These are phyloP conservation scores for Hordeum marinum DNA, from an alignment of 176 grass and related monocot genomes.

Conservation along the genomic window DNA sequence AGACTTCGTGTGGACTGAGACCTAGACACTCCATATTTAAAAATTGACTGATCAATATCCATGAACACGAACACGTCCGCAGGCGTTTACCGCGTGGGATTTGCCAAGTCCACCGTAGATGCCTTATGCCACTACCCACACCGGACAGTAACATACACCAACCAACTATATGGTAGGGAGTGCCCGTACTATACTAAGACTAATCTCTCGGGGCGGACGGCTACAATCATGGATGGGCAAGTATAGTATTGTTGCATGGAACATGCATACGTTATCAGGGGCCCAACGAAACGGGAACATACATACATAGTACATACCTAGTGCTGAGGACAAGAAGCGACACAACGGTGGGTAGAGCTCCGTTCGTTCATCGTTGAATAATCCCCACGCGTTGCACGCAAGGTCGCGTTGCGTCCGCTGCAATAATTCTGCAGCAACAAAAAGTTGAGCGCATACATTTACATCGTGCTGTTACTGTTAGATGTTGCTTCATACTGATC, in stretches of 20 bases:
- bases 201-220: background rate
- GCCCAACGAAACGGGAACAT: background rate
- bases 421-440: background rate
- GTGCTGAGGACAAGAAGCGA: conserved; percentile 16
- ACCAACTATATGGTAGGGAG: background rate
- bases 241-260: background rate
- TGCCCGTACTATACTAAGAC: conserved; percentile 2
- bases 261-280: background rate
- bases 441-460: background rate
- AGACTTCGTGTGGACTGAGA: too few species aligned
- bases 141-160: background rate
- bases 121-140: conserved; percentile 24
- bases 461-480: background rate
- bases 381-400: conserved; percentile 11
- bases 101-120: too few species aligned
- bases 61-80: too few species aligned
- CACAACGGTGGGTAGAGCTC: conserved; percentile 16
- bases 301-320: background rate
- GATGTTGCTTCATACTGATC: background rate
- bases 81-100: too few species aligned
- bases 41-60: too few species aligned
- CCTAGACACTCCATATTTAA: too few species aligned
- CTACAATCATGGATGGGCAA: background rate
- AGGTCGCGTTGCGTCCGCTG: background rate
- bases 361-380: background rate